These are phyloP conservation scores for Sphaerobolus stellatus DNA, from an alignment of 1,284 basidiomycete species.

Conservation along the genomic window DNA sequence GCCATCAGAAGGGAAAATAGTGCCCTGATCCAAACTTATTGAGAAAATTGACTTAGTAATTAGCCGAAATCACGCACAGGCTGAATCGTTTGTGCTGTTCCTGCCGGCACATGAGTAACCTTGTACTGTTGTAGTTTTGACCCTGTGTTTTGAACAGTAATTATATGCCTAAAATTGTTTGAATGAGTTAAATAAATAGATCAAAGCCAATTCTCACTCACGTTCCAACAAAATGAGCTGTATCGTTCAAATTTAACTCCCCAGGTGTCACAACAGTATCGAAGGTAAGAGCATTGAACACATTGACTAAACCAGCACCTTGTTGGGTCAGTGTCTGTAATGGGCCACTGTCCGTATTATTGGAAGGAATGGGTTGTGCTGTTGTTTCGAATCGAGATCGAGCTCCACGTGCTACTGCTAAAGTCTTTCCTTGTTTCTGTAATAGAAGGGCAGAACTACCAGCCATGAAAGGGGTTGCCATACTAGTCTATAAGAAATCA, in stretches of 20 bases:
- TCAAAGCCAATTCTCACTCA: slow-evolving; percentile 37
- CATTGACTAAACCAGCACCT: slow-evolving; percentile 67
- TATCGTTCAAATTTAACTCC: slow-evolving; percentile 69
- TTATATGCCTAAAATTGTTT: slow-evolving; percentile 39
- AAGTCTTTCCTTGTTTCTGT: slow-evolving; percentile 48
- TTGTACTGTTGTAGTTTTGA: slow-evolving; percentile 41
- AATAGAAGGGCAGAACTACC: slow-evolving; percentile 67
- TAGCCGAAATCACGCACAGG: slow-evolving; percentile 21
- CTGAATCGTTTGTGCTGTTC: slow-evolving; percentile 49
- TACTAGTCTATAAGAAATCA: slow-evolving; percentile 26
- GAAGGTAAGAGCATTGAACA: slow-evolving; percentile 58
- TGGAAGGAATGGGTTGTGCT: slow-evolving; percentile 46
- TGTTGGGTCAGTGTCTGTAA: slow-evolving; percentile 62
- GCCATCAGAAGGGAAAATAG: slow-evolving; percentile 41
- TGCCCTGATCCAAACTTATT: slow-evolving; percentile 21
- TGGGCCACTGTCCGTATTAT: slow-evolving; percentile 48
- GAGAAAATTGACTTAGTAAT: neutral
- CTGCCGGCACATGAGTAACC: slow-evolving; percentile 53
- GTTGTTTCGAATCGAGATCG: slow-evolving; percentile 61
- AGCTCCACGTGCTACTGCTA: slow-evolving; percentile 39
- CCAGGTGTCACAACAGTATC: slow-evolving; percentile 56
- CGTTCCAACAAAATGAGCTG: slow-evolving; percentile 50
- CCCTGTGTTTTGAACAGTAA: slow-evolving; percentile 50
- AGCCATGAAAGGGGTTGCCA: slow-evolving; percentile 56
- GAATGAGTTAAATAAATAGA: neutral